These are phyloP conservation scores for Scopulariopsis brevicaulis DNA, from an alignment of 2,329 filamentous ascomycete species.

Conservation along the genomic window DNA sequence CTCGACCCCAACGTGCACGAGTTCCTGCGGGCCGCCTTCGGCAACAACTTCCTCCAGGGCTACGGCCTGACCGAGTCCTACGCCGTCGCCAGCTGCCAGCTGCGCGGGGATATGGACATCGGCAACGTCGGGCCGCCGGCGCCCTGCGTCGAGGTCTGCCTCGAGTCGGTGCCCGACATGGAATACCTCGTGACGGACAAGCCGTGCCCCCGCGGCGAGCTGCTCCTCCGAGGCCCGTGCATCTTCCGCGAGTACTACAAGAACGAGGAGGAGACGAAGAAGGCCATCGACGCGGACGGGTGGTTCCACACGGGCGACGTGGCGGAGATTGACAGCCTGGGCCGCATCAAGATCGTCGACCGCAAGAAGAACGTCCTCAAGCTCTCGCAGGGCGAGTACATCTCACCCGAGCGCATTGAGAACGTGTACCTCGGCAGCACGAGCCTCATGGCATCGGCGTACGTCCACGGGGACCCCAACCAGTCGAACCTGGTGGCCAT, in stretches of 20 bases:
- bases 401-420: conserved; percentile 93
- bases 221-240: conserved; percentile 70
- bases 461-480: conserved; percentile 80
- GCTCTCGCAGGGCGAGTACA: conserved; percentile 94
- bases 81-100: conserved; percentile 62
- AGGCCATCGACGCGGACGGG: conserved; percentile 73
- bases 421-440: conserved; percentile 82
- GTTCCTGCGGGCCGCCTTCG: conserved; percentile 78
- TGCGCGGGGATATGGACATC: conserved; percentile 55
- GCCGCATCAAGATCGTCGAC: conserved; percentile 87
- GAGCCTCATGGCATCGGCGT: conserved; percentile 67
- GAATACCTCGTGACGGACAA: conserved; percentile 84
- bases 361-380: conserved; percentile 99
- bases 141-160: conserved; percentile 60
- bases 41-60: conserved; percentile 70
- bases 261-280: conserved; percentile 77
- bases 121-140: conserved; percentile 74
- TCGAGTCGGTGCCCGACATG: conserved; percentile 84
- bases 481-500: conserved; percentile 76
- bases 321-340: conserved; percentile 69
- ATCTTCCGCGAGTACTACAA: conserved; percentile 84
- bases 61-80: conserved; percentile 95
- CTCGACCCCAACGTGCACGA: conserved; percentile 80
- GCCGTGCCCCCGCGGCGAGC: conserved; percentile 80
- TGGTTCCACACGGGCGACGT: conserved; percentile 98